Evolutionary conservation across 441 rosid species (phyloP).

Genomic region (Rhodomyrtus psidioides): DNA sequence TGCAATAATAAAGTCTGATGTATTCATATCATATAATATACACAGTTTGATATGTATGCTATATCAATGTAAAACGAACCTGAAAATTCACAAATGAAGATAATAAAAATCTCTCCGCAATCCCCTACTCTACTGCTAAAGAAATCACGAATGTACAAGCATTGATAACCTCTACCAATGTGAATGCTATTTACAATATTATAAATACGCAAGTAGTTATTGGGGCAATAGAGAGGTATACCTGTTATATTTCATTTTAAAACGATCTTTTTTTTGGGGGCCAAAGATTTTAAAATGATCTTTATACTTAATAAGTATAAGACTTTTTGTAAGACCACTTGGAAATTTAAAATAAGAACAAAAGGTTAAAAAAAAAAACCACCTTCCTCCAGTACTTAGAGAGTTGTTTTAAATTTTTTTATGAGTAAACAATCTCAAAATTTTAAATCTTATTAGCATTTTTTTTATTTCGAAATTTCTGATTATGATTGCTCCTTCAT

Average conservation of each 20-base stretch:
- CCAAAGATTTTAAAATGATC: neutral
- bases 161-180: too few relatives aligned
- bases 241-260: neutral
- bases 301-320: neutral
- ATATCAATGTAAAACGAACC: too few relatives aligned
- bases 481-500: neutral
- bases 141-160: too few relatives aligned
- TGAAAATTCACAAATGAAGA: too few relatives aligned
- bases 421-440: neutral
- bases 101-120: too few relatives aligned
- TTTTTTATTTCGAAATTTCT: neutral
- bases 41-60: too few relatives aligned
- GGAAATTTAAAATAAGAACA: neutral
- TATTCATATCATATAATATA: too few relatives aligned
- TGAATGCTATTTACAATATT: neutral
- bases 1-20: too few relatives aligned
- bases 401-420: neutral
- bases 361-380: neutral
- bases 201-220: neutral
- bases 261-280: neutral
- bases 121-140: too few relatives aligned
- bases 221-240: fast-evolving
- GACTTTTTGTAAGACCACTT: neutral
- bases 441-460: neutral
- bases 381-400: too few relatives aligned